These are phyloP conservation scores for Fomitopsis palustris DNA, from an alignment of 1,284 basidiomycete species.

Conservation along the genomic window DNA sequence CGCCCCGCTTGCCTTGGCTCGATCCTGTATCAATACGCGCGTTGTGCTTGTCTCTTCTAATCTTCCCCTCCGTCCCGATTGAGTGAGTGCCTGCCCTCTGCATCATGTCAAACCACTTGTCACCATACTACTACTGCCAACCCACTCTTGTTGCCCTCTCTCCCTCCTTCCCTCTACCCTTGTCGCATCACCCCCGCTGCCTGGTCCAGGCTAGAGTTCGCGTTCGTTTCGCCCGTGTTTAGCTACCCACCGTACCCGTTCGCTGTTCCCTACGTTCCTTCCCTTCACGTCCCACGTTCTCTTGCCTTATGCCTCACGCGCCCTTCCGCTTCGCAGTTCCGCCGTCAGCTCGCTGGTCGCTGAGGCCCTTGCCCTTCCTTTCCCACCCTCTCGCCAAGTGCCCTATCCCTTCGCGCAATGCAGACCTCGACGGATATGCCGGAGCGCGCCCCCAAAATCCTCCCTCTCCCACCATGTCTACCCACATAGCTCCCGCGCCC, in stretches of 20 bases:
- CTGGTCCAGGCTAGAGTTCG: neutral
- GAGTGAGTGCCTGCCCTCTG: neutral
- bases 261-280: neutral
- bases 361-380: neutral
- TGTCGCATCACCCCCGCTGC: neutral
- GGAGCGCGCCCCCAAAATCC: neutral
- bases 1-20: neutral
- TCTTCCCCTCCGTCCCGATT: neutral
- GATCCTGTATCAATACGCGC: neutral
- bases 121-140: neutral
- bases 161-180: neutral
- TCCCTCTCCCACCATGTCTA: too few relatives aligned
- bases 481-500: neutral
- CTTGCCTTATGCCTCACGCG: neutral
- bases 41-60: neutral
- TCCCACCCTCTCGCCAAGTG: neutral
- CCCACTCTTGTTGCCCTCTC: neutral
- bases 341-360: neutral
- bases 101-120: neutral
- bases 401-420: neutral
- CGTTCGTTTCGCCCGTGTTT: neutral
- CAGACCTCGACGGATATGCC: neutral
- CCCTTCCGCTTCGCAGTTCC: neutral
- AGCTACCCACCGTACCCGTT: neutral
- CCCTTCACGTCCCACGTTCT: neutral